phyloP scores from a whole-genome alignment of 768 basidiomycete species.

The button mushroom (Agaricus bisporus) region DNA sequence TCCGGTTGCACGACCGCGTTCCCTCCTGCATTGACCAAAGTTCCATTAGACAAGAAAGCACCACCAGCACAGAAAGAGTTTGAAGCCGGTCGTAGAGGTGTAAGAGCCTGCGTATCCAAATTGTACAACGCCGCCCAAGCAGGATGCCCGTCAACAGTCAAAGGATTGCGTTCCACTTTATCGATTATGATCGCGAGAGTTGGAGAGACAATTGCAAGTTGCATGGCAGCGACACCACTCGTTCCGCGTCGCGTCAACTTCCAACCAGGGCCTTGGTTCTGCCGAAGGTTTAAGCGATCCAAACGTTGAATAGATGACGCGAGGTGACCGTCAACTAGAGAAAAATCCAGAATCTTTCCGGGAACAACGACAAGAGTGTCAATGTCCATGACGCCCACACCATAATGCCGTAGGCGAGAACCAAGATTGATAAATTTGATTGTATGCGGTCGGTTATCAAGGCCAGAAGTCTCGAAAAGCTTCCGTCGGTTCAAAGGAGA shows the following conservation, averaged over 20 bases:
- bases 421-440: slow-evolving; percentile 59
- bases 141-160: slow-evolving; percentile 67
- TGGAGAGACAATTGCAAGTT: slow-evolving; percentile 60
- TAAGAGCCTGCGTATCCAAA: slow-evolving; percentile 54
- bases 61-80: slow-evolving; percentile 89
- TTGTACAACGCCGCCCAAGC: slow-evolving; percentile 80
- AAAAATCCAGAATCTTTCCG: slow-evolving; percentile 17
- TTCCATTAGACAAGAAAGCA: slow-evolving; percentile 70
- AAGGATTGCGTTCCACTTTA: slow-evolving; percentile 83
- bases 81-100: slow-evolving; percentile 58
- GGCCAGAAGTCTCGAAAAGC: slow-evolving; percentile 53
- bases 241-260: slow-evolving; percentile 55
- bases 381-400: slow-evolving; percentile 38
- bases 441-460: slow-evolving; percentile 48
- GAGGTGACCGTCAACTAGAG: neutral
- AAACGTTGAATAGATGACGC: neutral
- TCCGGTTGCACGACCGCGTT: slow-evolving; percentile 74
- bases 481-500: slow-evolving; percentile 48
- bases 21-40: slow-evolving; percentile 73
- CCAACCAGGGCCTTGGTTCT: slow-evolving; percentile 34
- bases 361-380: slow-evolving; percentile 66
- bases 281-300: neutral
- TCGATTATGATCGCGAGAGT: slow-evolving; percentile 71
- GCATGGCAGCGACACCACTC: slow-evolving; percentile 79
- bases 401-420: slow-evolving; percentile 19